Percentiles rank a stretch among this genome's conserved stretches.
Conservation (phyloP, 2,329 filamentous ascomycete genomes). For the Monosporascus sp. region DNA sequence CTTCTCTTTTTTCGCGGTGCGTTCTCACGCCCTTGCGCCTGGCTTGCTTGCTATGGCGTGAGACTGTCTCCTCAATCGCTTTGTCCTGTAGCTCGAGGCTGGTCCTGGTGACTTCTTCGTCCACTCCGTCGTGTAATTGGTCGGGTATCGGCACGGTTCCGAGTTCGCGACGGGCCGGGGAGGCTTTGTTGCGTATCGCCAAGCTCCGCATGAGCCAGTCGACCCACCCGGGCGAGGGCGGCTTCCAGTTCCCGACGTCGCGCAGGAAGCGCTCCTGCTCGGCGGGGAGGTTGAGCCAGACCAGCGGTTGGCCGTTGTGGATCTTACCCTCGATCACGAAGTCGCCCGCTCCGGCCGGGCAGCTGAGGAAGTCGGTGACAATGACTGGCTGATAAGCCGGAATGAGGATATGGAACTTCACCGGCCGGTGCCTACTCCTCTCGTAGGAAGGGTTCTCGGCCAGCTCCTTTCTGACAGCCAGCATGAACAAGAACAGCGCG, state of each 20-base stretch:
- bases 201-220: conserved; percentile 12
- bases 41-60: background rate
- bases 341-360: conserved; percentile 30
- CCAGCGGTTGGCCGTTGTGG: conserved; percentile 31
- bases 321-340: conserved; percentile 32
- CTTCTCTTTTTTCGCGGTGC: background rate
- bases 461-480: conserved; percentile 24
- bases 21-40: background rate
- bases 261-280: conserved; percentile 24
- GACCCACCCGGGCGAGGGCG: conserved; percentile 20
- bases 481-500: conserved; percentile 33
- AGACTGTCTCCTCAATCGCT: background rate
- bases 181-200: background rate
- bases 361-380: conserved; percentile 28
- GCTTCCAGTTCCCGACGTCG: conserved; percentile 28
- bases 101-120: conserved; percentile 5
- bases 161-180: background rate
- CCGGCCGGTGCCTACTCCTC: conserved; percentile 16
- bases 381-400: conserved; percentile 33
- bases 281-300: conserved; percentile 31
- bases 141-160: background rate
- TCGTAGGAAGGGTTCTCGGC: conserved; percentile 12
- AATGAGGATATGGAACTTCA: conserved; percentile 30
- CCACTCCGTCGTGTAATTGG: conserved; percentile 8
- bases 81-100: background rate